These are phyloP conservation scores for Zymoseptoria passerinii DNA, from an alignment of 2,329 filamentous ascomycete species.

Conservation along the genomic window DNA sequence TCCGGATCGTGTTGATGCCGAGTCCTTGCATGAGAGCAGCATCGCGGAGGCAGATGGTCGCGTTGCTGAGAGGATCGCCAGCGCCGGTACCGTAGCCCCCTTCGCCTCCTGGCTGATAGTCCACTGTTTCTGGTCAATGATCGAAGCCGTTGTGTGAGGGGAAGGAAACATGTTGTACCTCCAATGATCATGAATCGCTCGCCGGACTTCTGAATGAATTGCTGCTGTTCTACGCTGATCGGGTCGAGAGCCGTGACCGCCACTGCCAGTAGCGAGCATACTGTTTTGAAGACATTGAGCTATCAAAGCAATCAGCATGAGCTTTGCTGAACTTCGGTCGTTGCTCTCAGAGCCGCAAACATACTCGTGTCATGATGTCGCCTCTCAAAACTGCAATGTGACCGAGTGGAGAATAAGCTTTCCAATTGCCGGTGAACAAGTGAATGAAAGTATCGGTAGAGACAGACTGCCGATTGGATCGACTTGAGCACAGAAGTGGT, in stretches of 20 bases:
- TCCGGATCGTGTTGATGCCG: constrained; percentile 57
- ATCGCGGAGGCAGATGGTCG: constrained; percentile 52
- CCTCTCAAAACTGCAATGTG: not conserved
- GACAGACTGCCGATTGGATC: not conserved
- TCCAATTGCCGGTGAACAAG: not conserved
- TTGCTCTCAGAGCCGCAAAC: not conserved
- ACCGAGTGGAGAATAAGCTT: not conserved
- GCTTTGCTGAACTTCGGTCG: not conserved
- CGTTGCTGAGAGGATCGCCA: constrained; percentile 50
- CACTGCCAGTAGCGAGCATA: constrained; percentile 15
- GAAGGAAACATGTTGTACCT: not conserved
- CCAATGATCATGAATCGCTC: constrained; percentile 49
- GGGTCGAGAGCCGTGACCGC: constrained; percentile 47
- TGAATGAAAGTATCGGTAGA: not conserved
- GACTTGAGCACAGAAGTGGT: not conserved
- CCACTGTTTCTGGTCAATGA: constrained; percentile 32
- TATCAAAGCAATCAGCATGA: not conserved
- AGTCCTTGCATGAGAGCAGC: constrained; percentile 55
- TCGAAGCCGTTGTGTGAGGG: constrained; percentile 35
- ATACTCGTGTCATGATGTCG: not conserved
- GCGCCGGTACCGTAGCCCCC: constrained; percentile 46
- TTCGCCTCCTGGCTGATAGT: constrained; percentile 57
- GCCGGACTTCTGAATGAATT: constrained; percentile 50
- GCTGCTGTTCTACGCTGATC: constrained; percentile 49
- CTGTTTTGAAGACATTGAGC: not conserved